Evolutionary conservation across 495 filamentous ascomycete species (phyloP).

Genomic region (Beverwykella pulmonaria): DNA sequence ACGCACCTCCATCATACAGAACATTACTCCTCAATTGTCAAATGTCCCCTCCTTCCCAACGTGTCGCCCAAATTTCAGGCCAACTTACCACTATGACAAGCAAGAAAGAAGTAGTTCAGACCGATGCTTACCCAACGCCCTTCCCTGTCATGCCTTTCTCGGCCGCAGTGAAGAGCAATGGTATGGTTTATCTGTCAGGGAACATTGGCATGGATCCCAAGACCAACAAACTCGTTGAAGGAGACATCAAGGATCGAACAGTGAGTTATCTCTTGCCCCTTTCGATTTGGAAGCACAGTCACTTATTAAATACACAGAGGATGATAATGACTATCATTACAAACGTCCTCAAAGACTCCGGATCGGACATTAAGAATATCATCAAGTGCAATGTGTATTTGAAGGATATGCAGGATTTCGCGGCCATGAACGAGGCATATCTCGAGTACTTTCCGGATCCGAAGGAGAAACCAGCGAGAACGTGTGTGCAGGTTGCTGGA

Average conservation of each 20-base stretch:
- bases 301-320: slow-evolving; percentile 6
- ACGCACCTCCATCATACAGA: neutral
- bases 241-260: slow-evolving; percentile 28
- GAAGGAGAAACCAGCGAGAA: slow-evolving; percentile 45
- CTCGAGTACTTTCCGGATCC: slow-evolving; percentile 37
- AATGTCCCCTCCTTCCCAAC: too few species aligned
- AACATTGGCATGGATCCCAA: slow-evolving; percentile 41
- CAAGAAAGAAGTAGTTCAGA: slow-evolving; percentile 33
- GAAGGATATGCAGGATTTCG: slow-evolving; percentile 69
- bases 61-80: neutral
- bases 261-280: slow-evolving; percentile 9
- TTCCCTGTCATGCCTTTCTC: slow-evolving; percentile 34
- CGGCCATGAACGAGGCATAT: slow-evolving; percentile 58
- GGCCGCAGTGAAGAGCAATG: slow-evolving; percentile 37
- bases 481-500: slow-evolving; percentile 69
- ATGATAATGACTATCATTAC: slow-evolving; percentile 60
- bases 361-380: slow-evolving; percentile 63
- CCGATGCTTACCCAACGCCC: slow-evolving; percentile 17
- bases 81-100: neutral
- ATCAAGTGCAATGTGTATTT: slow-evolving; percentile 73
- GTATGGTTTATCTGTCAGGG: slow-evolving; percentile 45
- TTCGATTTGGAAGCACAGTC: neutral
- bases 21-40: too few species aligned
- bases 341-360: slow-evolving; percentile 66
- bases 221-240: slow-evolving; percentile 30